phyloP scores from a whole-genome alignment of 2,329 filamentous ascomycete species.

The Aspergillus quadrilineatus region DNA sequence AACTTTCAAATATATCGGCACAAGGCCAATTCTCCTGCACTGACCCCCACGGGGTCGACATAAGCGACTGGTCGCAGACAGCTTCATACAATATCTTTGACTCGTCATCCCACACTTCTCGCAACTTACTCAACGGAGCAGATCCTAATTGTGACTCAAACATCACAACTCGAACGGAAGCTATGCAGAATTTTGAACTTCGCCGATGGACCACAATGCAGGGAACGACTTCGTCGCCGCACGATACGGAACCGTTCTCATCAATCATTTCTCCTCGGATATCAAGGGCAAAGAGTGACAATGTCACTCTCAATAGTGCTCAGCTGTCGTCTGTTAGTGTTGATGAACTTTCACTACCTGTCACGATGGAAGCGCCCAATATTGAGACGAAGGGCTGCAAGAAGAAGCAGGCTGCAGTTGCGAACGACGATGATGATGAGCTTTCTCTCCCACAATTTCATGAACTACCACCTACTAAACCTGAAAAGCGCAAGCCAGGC shows the following conservation, averaged over 20 bases:
- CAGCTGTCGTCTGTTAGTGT: constrained; percentile 23
- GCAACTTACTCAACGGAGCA: constrained; percentile 15
- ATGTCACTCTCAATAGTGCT: constrained; percentile 10
- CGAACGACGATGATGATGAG: constrained; percentile 32
- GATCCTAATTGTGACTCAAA: constrained; percentile 15
- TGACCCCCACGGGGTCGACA: neutral
- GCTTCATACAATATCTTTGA: constrained; percentile 28
- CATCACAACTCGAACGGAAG: constrained; percentile 9
- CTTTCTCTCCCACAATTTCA: constrained; percentile 19
- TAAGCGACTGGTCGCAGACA: constrained; percentile 12
- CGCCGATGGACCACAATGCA: constrained; percentile 30
- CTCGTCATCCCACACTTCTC: constrained; percentile 19
- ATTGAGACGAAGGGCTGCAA: constrained; percentile 31
- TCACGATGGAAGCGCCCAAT: constrained; percentile 23
- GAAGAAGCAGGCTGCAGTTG: constrained; percentile 29
- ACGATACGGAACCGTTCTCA: constrained; percentile 43
- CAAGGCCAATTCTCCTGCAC: neutral
- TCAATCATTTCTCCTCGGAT: constrained; percentile 30
- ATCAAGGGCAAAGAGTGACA: constrained; percentile 27
- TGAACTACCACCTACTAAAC: constrained; percentile 5
- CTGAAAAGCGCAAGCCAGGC: constrained; percentile 23
- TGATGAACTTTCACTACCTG: constrained; percentile 31
- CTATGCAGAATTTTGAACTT: constrained; percentile 14
- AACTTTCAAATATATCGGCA: neutral
- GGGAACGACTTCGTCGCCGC: constrained; percentile 32